Evolutionary conservation across 371 early-diverging fungal genomes (phyloP).

Genomic region (Lichtheimia ramosa): DNA sequence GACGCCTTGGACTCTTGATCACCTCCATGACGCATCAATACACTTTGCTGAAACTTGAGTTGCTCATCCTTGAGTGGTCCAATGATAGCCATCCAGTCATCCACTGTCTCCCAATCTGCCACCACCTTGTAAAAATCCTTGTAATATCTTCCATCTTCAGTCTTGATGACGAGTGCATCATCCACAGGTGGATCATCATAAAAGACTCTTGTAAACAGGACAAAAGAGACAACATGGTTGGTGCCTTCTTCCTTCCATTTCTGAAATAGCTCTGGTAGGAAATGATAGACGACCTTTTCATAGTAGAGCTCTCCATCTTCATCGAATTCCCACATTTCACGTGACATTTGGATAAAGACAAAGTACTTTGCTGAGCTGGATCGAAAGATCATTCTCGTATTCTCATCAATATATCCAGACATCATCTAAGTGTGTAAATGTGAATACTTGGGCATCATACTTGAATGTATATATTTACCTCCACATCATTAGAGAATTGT

Average conservation of each 20-base stretch:
- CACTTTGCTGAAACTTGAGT: conserved; percentile 75
- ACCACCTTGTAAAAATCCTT: conserved; percentile 95
- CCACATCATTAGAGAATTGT: conserved; percentile 64
- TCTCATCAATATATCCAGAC: conserved; percentile 74
- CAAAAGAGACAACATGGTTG: conserved; percentile 95
- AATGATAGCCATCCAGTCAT: conserved; percentile 84
- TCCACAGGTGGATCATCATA: conserved; percentile 64
- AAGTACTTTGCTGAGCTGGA: conserved; percentile 94
- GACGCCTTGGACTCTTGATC: conserved; percentile 46
- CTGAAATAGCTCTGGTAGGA: conserved; percentile 86
- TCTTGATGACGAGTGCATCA: conserved; percentile 42
- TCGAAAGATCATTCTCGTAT: conserved; percentile 87
- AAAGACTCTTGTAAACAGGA: conserved; percentile 88
- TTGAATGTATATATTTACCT: conserved; percentile 26
- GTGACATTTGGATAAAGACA: conserved; percentile 93
- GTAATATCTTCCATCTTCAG: conserved; percentile 64
- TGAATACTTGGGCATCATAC: not conserved
- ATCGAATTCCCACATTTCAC: conserved; percentile 97
- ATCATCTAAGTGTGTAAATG: conserved; percentile 18
- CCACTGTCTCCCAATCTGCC: conserved; percentile 87
- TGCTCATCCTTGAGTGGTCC: conserved; percentile 81
- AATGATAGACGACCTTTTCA: conserved; percentile 88
- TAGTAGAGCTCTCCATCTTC: conserved; percentile 93
- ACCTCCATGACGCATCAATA: conserved; percentile 56
- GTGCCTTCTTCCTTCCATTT: conserved; percentile 84